Evolutionary conservation across 495 filamentous ascomycete species (phyloP), one percentile per base, ranked within the genome.

Genomic region (Glarea lozoyensis): DNA sequence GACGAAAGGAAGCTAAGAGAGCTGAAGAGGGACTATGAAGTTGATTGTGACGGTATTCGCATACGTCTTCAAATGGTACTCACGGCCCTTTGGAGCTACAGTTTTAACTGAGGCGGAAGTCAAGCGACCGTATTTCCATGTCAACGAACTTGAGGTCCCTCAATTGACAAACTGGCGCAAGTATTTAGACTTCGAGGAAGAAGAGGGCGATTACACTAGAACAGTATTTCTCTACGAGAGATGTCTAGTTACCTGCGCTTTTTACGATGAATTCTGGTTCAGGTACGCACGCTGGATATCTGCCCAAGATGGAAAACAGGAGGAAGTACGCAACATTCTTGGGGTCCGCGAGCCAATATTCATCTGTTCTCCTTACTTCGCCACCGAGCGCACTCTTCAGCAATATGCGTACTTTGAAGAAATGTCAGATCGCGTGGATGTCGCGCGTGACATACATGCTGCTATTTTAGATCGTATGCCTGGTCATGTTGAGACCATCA

Each of bases 211-310:
- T 37, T 93, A 81, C 47, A 54, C 64, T 6, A 73, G 92, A 20
- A 85, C 73, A 23, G 72, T 79, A 17, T 93, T 90, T 58, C 66
- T 99, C 15, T 97, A 97, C 57, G 92, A 99, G 63, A 81, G 92
- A 23, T 95, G 87, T 51, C 63, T 99, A 21, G 86, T 95, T 11
- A 89, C 88, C 11, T 88, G 84, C 51, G 92, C 92, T 29, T 81
- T 92, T 54, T 95, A 97, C 49, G 89, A 96, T 36, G 89, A 97
- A 55, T 95, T 99, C 62, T 99, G 92, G 92, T 74, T 93, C 43
- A 81, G 92, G 1, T 99, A 94, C 64, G 88, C 85, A n/a, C 73
- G 93, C 12, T 99, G 92, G 92, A 96, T 99, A 88, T 70, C 71
- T 50, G 81, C 78, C 2, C 86, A 95, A 54, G 76, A 69, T 36